Conservation (phyloP, 1,284 basidiomycete genomes). For the Rhodotorula sp. region DNA sequence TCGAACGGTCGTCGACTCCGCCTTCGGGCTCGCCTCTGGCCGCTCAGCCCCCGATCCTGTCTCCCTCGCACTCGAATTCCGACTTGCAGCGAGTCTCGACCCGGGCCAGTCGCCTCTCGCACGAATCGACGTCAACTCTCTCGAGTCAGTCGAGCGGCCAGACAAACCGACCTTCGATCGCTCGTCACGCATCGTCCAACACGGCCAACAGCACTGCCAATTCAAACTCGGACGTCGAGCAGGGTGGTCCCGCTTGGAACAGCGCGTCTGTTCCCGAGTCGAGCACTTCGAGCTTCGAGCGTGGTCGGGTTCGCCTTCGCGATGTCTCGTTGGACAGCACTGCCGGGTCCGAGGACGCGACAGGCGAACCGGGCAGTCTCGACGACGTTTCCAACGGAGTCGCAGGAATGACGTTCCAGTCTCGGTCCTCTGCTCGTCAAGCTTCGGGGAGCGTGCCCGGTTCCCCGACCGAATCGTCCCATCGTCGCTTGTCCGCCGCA, state of each 20-base stretch:
- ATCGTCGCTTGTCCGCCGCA: not conserved
- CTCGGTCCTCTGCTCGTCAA: not conserved
- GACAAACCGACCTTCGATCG: slow-evolving; percentile 42
- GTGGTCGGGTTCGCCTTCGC: slow-evolving; percentile 17
- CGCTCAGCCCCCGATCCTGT: not conserved
- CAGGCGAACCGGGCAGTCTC: slow-evolving; percentile 3
- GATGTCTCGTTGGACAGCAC: not conserved
- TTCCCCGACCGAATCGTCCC: slow-evolving; percentile 1
- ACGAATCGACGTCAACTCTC: slow-evolving; percentile 18
- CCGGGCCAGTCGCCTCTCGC: slow-evolving; percentile 21
- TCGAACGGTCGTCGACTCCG: slow-evolving; percentile 22
- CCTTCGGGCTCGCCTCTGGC: slow-evolving; percentile 25
- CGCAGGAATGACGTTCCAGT: slow-evolving; percentile 19
- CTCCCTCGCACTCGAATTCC: not conserved
- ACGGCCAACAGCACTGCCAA: slow-evolving; percentile 6
- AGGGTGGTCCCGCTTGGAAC: slow-evolving; percentile 14
- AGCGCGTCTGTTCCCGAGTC: slow-evolving; percentile 31
- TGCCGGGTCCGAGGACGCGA: not conserved
- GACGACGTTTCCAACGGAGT: slow-evolving; percentile 3
- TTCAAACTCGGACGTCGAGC: slow-evolving; percentile 12
- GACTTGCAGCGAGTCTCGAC: slow-evolving; percentile 19
- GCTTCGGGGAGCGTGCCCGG: not conserved
- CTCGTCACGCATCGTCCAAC: slow-evolving; percentile 28
- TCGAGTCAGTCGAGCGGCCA: slow-evolving; percentile 7
- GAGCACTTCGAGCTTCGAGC: slow-evolving; percentile 28